These are phyloP conservation scores for Ganoderma sinense DNA, from an alignment of 1,284 basidiomycete species.

Conservation along the genomic window DNA sequence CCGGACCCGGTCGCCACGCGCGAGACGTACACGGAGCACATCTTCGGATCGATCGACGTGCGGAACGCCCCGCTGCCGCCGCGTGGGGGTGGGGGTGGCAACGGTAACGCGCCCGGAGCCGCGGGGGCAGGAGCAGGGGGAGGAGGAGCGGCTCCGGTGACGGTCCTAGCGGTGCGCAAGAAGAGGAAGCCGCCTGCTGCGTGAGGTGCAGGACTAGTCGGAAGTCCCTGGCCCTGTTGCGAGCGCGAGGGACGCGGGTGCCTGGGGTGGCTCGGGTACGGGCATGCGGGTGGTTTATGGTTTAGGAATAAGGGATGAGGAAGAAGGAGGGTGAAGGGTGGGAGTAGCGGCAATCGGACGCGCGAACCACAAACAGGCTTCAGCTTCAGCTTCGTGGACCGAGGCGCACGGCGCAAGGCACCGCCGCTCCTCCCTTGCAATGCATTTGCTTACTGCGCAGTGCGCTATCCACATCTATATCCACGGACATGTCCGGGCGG, in stretches of 20 bases:
- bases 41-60: conserved; percentile 62
- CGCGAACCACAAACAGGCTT: neutral
- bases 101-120: conserved; percentile 22
- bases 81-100: conserved; percentile 1
- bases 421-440: neutral
- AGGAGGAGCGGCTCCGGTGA: conserved; percentile 52
- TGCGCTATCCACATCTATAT: neutral
- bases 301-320: neutral
- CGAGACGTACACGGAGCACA: conserved; percentile 63
- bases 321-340: neutral
- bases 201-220: conserved; percentile 12
- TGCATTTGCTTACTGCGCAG: neutral
- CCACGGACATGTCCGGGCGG: neutral
- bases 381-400: neutral
- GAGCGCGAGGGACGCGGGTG: no score
- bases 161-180: conserved; percentile 65
- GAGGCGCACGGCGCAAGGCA: neutral
- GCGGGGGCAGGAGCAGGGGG: conserved; percentile 45
- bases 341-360: neutral
- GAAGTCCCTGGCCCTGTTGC: no score
- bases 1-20: conserved; percentile 66
- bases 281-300: neutral
- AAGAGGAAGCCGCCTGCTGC: conserved; percentile 50
- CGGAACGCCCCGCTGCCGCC: conserved; percentile 50
- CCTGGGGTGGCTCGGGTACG: neutral